A percentile compares a stretch with the other conserved stretches of the same genome.
These are phyloP conservation scores for Vitis hybrid DNA, from an alignment of 177 flowering plant genomes.

Conservation along the genomic window DNA sequence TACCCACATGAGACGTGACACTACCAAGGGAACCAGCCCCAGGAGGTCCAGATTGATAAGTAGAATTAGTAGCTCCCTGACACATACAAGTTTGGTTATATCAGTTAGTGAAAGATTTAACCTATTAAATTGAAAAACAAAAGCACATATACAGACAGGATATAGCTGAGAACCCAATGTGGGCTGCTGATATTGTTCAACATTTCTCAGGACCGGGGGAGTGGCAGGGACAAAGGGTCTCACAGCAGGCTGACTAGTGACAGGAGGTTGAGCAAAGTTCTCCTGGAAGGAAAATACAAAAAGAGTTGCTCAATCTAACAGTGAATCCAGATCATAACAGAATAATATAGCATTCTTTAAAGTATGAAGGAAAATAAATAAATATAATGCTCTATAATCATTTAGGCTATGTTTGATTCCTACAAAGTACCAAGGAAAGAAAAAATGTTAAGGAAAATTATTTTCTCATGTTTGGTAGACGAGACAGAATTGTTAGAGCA, in stretches of 20 bases:
- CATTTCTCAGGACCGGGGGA: constrained; percentile 60
- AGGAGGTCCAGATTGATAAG: constrained; percentile 52
- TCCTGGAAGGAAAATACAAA: constrained; percentile 32
- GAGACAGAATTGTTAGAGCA: too few relatives aligned
- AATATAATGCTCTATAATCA: too few relatives aligned
- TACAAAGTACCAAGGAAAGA: too few relatives aligned
- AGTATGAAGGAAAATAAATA: neutral
- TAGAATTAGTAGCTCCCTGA: constrained; percentile 55
- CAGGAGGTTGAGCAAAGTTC: constrained; percentile 54
- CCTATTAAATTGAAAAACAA: constrained; percentile 7
- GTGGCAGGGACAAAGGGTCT: constrained; percentile 72
- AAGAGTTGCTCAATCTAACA: neutral
- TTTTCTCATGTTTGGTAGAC: too few relatives aligned
- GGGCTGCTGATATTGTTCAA: constrained; percentile 85
- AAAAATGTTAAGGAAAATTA: too few relatives aligned
- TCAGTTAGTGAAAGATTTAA: neutral
- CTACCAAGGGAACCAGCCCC: constrained; percentile 40
- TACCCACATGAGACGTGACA: constrained; percentile 37
- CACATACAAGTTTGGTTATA: neutral
- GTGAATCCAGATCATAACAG: neutral
- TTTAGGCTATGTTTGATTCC: too few relatives aligned
- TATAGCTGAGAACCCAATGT: constrained; percentile 83
- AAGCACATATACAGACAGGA: constrained; percentile 54
- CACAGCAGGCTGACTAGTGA: constrained; percentile 50
- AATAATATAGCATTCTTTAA: neutral